Percentiles rank a stretch among this genome's conserved stretches.
Conservation (phyloP, 768 basidiomycete genomes). For the Chalciporus pseudorubinellus region DNA sequence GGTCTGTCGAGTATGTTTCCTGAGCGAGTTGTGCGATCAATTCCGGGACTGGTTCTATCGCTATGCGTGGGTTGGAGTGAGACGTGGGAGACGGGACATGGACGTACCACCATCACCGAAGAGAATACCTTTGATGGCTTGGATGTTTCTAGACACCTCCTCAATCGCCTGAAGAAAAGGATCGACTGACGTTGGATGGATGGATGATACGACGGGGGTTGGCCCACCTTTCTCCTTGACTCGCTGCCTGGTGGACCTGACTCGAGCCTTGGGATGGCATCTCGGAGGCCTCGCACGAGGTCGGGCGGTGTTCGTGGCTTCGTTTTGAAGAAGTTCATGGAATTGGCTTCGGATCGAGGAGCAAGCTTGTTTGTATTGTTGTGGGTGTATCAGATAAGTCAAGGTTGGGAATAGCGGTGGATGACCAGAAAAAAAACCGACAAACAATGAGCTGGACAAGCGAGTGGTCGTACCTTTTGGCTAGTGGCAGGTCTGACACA, state of each 20-base stretch:
- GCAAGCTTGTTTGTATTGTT: not conserved
- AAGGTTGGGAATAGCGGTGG: not conserved
- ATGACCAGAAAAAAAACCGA: not conserved
- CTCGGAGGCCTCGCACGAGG: constrained; percentile 76
- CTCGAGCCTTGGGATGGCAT: constrained; percentile 78
- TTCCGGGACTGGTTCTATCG: constrained; percentile 78
- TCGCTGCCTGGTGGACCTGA: constrained; percentile 71
- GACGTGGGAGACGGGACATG: not conserved
- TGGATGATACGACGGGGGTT: not conserved
- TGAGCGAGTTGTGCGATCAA: constrained; percentile 92
- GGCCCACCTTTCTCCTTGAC: constrained; percentile 71
- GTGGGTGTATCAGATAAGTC: not conserved
- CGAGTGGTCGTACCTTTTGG: not conserved
- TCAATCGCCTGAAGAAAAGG: constrained; percentile 65
- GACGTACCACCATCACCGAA: constrained; percentile 82
- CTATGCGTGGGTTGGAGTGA: constrained; percentile 4
- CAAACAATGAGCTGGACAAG: too few species aligned
- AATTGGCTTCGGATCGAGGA: not conserved
- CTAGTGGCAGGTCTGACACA: constrained; percentile 15
- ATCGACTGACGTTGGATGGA: constrained; percentile 2
- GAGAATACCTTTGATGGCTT: constrained; percentile 85
- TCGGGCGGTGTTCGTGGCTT: constrained; percentile 87
- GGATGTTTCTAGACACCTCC: constrained; percentile 84
- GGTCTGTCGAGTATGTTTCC: constrained; percentile 90
- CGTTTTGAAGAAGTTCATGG: constrained; percentile 97